A percentile compares a stretch with the other conserved stretches of the same genome.
These are phyloP conservation scores for Diaporthe sp. DNA, from an alignment of 2,329 filamentous ascomycete species.

Conservation along the genomic window DNA sequence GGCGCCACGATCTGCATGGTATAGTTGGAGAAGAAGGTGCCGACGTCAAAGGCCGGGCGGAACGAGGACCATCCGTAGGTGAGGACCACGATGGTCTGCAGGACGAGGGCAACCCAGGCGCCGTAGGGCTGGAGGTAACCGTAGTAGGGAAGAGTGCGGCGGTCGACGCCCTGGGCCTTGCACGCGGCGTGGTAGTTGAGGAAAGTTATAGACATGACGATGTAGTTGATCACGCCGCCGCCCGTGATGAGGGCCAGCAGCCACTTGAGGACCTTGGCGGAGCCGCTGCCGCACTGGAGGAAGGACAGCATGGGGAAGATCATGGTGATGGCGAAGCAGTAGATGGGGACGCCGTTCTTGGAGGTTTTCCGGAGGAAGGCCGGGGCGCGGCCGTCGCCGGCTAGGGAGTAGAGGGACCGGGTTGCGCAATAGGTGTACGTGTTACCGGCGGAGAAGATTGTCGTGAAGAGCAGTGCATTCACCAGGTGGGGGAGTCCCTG, in stretches of 20 bases:
- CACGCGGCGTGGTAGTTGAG: slow-evolving; percentile 34
- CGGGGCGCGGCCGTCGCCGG: slow-evolving; percentile 35
- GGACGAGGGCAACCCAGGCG: slow-evolving; percentile 56
- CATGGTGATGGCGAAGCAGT: slow-evolving; percentile 64
- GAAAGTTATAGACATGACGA: slow-evolving; percentile 49
- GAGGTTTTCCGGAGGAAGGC: slow-evolving; percentile 67
- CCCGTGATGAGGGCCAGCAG: slow-evolving; percentile 67
- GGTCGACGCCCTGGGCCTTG: slow-evolving; percentile 41
- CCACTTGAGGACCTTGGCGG: slow-evolving; percentile 50
- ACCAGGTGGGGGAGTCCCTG: slow-evolving; percentile 66
- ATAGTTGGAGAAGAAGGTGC: slow-evolving; percentile 58
- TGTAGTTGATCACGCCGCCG: slow-evolving; percentile 70
- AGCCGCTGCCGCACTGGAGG: slow-evolving; percentile 32
- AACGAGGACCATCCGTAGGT: slow-evolving; percentile 64
- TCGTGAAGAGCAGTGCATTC: slow-evolving; percentile 58
- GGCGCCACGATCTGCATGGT: slow-evolving; percentile 66
- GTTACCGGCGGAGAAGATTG: slow-evolving; percentile 36
- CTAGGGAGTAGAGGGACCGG: slow-evolving; percentile 34
- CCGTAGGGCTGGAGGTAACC: slow-evolving; percentile 70
- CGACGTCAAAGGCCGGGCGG: slow-evolving; percentile 40
- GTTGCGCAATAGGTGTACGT: slow-evolving; percentile 35
- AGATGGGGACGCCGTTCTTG: slow-evolving; percentile 69
- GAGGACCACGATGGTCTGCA: slow-evolving; percentile 56
- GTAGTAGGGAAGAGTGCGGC: slow-evolving; percentile 64
- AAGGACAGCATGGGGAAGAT: slow-evolving; percentile 57